Evolutionary conservation across 2,329 filamentous ascomycete genomes (phyloP).

Genomic region (Sordariomycetes sp.): DNA sequence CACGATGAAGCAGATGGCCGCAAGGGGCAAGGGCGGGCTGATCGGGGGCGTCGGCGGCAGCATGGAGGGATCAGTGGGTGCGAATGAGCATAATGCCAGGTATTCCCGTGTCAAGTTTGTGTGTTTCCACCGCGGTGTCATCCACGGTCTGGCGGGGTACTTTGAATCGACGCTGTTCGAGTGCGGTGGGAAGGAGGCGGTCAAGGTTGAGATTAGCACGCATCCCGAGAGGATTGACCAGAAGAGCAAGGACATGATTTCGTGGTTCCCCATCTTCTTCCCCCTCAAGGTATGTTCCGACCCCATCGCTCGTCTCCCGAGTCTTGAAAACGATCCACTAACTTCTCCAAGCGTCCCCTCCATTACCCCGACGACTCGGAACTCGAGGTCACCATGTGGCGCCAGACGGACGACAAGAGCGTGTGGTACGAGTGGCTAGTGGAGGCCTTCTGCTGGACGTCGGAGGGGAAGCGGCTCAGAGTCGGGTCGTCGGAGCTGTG

Average conservation of each 20-base stretch:
- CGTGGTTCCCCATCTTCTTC: conserved; percentile 98
- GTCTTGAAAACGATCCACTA: not conserved
- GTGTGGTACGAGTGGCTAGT: conserved; percentile 99
- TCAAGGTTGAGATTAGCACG: conserved; percentile 77
- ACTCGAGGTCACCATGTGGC: conserved; percentile 87
- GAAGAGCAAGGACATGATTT: conserved; percentile 97
- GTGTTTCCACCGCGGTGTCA: conserved; percentile 66
- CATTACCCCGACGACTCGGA: conserved; percentile 77
- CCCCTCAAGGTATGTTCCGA: conserved; percentile 65
- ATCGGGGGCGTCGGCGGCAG: conserved; percentile 60
- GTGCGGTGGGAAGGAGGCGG: conserved; percentile 25
- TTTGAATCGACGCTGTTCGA: conserved; percentile 94
- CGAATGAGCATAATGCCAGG: conserved; percentile 87
- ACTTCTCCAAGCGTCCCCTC: conserved; percentile 57
- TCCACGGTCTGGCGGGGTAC: conserved; percentile 87
- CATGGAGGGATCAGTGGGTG: conserved; percentile 64
- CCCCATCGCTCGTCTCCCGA: not conserved
- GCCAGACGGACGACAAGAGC: conserved; percentile 86
- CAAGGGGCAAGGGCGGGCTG: conserved; percentile 52
- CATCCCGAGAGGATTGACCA: conserved; percentile 83
- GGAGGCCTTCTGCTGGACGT: conserved; percentile 64
- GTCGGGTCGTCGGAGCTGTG: conserved; percentile 56
- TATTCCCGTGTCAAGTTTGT: conserved; percentile 70
- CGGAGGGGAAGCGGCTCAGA: conserved; percentile 51
- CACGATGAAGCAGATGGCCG: conserved; percentile 42